Evolutionary conservation across 1,284 basidiomycete species (phyloP).

Genomic region (Cutaneotrichosporon spelunceum): DNA sequence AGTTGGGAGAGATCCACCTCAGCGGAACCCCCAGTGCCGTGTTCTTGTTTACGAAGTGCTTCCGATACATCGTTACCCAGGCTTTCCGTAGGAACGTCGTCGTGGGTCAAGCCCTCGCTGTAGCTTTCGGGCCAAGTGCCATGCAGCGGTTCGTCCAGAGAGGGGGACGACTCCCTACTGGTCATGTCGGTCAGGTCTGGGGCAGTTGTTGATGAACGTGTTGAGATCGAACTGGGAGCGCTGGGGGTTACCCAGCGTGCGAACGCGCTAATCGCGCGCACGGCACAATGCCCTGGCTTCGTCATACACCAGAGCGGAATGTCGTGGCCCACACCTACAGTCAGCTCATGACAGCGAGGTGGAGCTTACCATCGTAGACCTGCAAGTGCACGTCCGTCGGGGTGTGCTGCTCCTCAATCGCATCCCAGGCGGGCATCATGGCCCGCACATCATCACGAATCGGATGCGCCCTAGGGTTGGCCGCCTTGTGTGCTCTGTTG

Average conservation of each 20-base stretch:
- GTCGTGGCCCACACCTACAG: constrained; percentile 54
- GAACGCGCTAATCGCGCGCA: constrained; percentile 51
- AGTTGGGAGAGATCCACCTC: not conserved
- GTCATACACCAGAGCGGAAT: constrained; percentile 80
- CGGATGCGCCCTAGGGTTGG: constrained; percentile 72
- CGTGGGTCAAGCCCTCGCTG: not conserved
- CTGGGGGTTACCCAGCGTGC: constrained; percentile 49
- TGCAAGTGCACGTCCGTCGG: constrained; percentile 91
- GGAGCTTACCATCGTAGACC: constrained; percentile 54
- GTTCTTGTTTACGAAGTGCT: not conserved
- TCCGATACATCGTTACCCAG: not conserved
- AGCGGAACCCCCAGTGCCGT: not conserved
- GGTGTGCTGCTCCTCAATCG: constrained; percentile 61
- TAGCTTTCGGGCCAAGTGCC: not conserved
- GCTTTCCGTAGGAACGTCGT: not conserved
- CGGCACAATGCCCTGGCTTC: constrained; percentile 56
- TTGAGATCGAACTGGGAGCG: not conserved
- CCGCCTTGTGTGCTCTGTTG: constrained; percentile 83
- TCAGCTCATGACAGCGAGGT: not conserved
- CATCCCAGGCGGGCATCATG: constrained; percentile 64
- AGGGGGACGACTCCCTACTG: not conserved
- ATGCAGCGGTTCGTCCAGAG: not conserved
- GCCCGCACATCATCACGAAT: constrained; percentile 60
- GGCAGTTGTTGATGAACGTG: not conserved
- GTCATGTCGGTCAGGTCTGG: not conserved